Percentiles rank a stretch among this genome's conserved stretches.
These are phyloP conservation scores for Tuber microsphaerosporum DNA, from an alignment of 495 filamentous ascomycete genomes.

Conservation along the genomic window DNA sequence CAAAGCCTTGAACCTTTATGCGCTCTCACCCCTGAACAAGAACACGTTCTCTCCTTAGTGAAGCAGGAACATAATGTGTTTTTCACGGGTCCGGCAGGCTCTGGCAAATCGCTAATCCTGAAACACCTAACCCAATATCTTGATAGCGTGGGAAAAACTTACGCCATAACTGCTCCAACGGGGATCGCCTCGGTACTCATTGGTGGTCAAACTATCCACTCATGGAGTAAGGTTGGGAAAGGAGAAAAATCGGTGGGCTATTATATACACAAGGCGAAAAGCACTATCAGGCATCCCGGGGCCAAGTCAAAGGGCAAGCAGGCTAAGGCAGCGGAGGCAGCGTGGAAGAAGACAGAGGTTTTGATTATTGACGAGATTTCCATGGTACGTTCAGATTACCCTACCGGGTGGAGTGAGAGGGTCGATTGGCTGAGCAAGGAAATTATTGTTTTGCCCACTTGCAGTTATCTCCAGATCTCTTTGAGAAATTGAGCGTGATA, in stretches of 20 bases:
- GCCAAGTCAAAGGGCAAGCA: background rate
- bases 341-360: slow-evolving; percentile 25
- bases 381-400: slow-evolving; percentile 28
- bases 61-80: slow-evolving; percentile 31
- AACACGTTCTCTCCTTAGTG: slow-evolving; percentile 24
- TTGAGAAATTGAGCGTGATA: slow-evolving; percentile 35
- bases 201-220: slow-evolving; percentile 38
- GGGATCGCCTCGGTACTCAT: slow-evolving; percentile 35
- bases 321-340: background rate
- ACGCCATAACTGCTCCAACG: slow-evolving; percentile 38
- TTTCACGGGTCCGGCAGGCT: slow-evolving; percentile 40
- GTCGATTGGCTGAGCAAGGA: slow-evolving; percentile 7
- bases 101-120: slow-evolving; percentile 35
- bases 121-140: slow-evolving; percentile 30
- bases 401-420: background rate
- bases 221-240: slow-evolving; percentile 34
- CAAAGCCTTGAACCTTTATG: background rate
- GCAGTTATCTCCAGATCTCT: slow-evolving; percentile 37
- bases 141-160: slow-evolving; percentile 13
- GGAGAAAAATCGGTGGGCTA: slow-evolving; percentile 27
- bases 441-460: background rate
- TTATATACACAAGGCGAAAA: slow-evolving; percentile 13
- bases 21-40: slow-evolving; percentile 19
- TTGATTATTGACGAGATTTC: slow-evolving; percentile 41
- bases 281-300: background rate